Base-by-base conservation (phyloP, 2,329 filamentous ascomycete species). In the Alternaria alternata region DNA sequence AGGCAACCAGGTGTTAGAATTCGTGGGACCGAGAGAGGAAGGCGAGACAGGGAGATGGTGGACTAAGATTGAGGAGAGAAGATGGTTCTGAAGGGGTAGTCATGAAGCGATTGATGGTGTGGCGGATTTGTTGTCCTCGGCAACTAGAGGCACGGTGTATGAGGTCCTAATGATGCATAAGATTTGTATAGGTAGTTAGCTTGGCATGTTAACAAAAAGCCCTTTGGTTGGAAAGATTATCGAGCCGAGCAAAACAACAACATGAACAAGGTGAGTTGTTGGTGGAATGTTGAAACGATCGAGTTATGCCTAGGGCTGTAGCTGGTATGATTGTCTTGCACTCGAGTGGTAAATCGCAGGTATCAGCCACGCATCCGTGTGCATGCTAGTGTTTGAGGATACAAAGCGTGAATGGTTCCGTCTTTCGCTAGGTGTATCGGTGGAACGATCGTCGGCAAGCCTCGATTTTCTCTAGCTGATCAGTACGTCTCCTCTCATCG, bases 21-120 rank as follows among this genome's bases (percentile, higher is more conserved):
- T 78, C 64, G 68, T 77, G 36, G 81, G 80, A 9, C 81, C 81
- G 7, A 75, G 80, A 51, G 81, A 82, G 66, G 81, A 83, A 59
- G 67, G 75, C 3, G 81, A 83, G 70, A 66, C 63, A 49, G 74
- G 74, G 43, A 71, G 81, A 57, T 76, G 79, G 67, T 77, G 70
- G 73, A 70, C 72, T 22, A 84, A 84, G 71, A 60, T 83, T 62
- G 77, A 79, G 57, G 63, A 59, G 20, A 74, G 82, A 63, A 57
- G 78, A 53, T 84, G 81, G 82, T 84, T 84, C 62, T 82, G 61
- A 66, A 44, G 39, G 39, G 24, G n/a, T 20, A 30, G 14, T n/a
- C 28, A 14, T 20, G 12, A 46, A 32, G 14, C 20, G 28, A 20
- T 7, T 36, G 24, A 16, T 9, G 3, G 26, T 56, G 2, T 42